A percentile compares a stretch with the other conserved stretches of the same genome.
Conservation (phyloP, 768 basidiomycete species). For the Agaricus sinodeliciosus region DNA sequence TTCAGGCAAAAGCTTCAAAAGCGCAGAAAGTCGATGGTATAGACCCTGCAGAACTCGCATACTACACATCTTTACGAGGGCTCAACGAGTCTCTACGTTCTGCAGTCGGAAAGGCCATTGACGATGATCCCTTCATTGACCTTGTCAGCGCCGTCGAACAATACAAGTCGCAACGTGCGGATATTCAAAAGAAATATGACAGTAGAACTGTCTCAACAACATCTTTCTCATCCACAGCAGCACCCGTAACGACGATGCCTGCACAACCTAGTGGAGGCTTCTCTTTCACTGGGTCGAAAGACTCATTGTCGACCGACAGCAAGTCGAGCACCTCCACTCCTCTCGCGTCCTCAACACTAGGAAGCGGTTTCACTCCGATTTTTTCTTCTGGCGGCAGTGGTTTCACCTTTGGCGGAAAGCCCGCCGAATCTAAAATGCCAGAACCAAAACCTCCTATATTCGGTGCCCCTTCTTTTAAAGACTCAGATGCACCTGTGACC, state of each 20-base stretch:
- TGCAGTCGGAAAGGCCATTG: conserved; percentile 50
- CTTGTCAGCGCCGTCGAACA: conserved; percentile 46
- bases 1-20: conserved; percentile 9
- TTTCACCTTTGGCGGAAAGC: conserved; percentile 2
- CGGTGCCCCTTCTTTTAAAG: not conserved
- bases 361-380: conserved; percentile 5
- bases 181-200: conserved; percentile 53
- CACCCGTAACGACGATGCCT: conserved; percentile 21
- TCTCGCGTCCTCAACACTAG: not conserved
- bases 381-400: conserved; percentile 7
- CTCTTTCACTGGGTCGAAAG: conserved; percentile 9
- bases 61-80: conserved; percentile 67
- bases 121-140: conserved; percentile 68
- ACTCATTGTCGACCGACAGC: conserved; percentile 11
- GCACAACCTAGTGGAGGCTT: conserved; percentile 8
- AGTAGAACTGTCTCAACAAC: conserved; percentile 10
- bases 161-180: conserved; percentile 51
- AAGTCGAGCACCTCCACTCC: conserved; percentile 5
- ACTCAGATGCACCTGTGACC: not conserved
- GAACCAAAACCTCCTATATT: conserved; percentile 9
- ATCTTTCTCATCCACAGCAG: conserved; percentile 3
- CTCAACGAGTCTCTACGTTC: conserved; percentile 62
- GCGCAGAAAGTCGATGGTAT: conserved; percentile 17
- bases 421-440: not conserved
- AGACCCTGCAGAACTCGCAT: conserved; percentile 38